Evolutionary conservation across 1,284 basidiomycete species (phyloP), one percentile per base, ranked within the genome.

Genomic region (Sanghuangporus baumii): DNA sequence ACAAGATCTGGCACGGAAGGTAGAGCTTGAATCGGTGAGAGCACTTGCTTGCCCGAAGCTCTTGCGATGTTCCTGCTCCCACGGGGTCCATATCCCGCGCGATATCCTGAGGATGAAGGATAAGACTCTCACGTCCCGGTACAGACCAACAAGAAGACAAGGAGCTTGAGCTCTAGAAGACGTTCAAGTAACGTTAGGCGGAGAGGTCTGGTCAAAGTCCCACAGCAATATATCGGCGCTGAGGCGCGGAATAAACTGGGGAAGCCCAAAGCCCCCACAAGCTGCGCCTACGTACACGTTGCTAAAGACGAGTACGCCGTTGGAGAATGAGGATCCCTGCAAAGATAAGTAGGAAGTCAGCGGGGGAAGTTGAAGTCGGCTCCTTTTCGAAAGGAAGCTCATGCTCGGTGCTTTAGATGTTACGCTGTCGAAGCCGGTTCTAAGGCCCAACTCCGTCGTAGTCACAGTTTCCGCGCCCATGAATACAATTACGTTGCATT

Each of bases 401-500:
- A 23, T 9, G 23, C 41, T 56, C 55, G 38, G 55, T 56, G 37
- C 41, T 56, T 56, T 56, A 56, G 55, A 56, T 36, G 38, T n/a
- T 23, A 14, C 41, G 26, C 26, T 31, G 38, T 56, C 9, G 38
- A 40, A 8, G 38, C 12, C 38, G 40, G n/a, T 56, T 11, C 52
- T 54, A 36, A 37, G 37, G 52, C 14, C 34, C 14, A 23, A 36
- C 34, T 54, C 16, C 20, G 36, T 36, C 16, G 31, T 1, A 54
- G 52, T 26, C 34, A 54, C 52, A 12, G 2, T 4, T 31, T 31
- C 26, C 26, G 26, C 26, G 26, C 5, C 26, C 26, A 31, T 31
- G 2, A 31, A 31, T 31, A 31, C 2, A 31, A 5, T 3, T 31
- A 31, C 2, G 26, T 31, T 31, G 26, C 26, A 31, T 31, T 31